These are phyloP conservation scores for Porcisia deanei DNA, from an alignment of 208 protist species.

Conservation along the genomic window DNA sequence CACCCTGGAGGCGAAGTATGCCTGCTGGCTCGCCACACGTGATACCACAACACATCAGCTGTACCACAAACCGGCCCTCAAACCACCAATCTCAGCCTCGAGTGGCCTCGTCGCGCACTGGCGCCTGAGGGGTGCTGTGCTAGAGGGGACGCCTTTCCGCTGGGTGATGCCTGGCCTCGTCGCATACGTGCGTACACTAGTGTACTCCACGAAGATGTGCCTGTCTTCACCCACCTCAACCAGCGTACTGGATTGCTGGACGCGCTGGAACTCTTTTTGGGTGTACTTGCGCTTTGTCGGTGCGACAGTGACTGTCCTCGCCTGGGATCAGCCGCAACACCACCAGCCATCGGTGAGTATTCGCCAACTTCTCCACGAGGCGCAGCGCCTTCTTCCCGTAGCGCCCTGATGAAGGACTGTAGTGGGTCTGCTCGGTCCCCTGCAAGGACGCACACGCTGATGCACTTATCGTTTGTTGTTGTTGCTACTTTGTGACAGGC, in stretches of 20 bases:
- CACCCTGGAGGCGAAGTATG: conserved; percentile 5
- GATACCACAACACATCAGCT: background rate
- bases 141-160: conserved; percentile 19
- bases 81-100: background rate
- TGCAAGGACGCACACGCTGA: background rate
- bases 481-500: too few relatives aligned
- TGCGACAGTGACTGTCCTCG: conserved; percentile 16
- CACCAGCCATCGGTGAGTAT: conserved; percentile 6
- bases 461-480: too few relatives aligned
- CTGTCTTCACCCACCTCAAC: background rate
- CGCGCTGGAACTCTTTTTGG: conserved; percentile 21
- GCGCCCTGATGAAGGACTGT: background rate
- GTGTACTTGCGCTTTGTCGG: conserved; percentile 22
- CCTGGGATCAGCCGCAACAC: conserved; percentile 9
- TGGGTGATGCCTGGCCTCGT: conserved; percentile 14
- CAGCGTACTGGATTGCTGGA: conserved; percentile 17
- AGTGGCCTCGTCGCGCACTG: conserved; percentile 6
- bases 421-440: background rate
- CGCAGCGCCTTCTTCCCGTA: conserved; percentile 12
- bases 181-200: conserved; percentile 14
- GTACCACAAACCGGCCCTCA: conserved; percentile 5
- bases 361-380: conserved; percentile 17
- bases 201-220: conserved; percentile 8
- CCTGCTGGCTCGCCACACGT: conserved; percentile 20
- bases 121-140: conserved; percentile 4